These are phyloP conservation scores for Catharanthus roseus DNA, from an alignment of 257 asterid genomes.

Conservation along the genomic window DNA sequence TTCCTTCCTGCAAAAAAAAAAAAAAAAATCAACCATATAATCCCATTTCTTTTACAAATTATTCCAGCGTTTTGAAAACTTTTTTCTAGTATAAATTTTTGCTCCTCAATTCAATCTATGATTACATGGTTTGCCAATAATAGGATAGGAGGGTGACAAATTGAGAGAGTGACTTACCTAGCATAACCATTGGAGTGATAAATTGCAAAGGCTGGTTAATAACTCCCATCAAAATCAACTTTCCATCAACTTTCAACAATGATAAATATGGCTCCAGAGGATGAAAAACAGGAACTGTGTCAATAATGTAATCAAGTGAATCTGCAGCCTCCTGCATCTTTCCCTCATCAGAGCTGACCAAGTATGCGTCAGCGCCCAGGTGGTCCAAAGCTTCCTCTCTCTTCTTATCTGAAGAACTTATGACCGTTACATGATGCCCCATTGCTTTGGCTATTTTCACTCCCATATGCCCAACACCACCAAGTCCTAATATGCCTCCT, in stretches of 20 bases:
- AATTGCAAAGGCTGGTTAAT: slow-evolving; percentile 81
- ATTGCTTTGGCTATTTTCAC: slow-evolving; percentile 89
- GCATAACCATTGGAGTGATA: slow-evolving; percentile 79
- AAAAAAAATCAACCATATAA: background rate
- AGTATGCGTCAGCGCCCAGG: slow-evolving; percentile 82
- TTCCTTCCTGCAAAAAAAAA: slow-evolving; percentile 98
- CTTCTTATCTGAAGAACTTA: slow-evolving; percentile 81
- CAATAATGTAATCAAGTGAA: slow-evolving; percentile 80
- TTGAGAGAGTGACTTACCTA: slow-evolving; percentile 43
- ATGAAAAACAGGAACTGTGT: slow-evolving; percentile 74
- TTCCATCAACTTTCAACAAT: slow-evolving; percentile 75
- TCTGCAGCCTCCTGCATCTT: slow-evolving; percentile 57
- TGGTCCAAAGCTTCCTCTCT: slow-evolving; percentile 70
- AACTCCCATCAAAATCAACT: slow-evolving; percentile 85
- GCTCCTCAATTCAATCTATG: no score
- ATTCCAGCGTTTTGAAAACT: no score
- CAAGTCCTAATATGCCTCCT: slow-evolving; percentile 83
- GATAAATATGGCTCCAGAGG: slow-evolving; percentile 85
- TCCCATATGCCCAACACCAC: slow-evolving; percentile 99
- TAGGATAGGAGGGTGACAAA: background rate
- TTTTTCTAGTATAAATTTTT: background rate
- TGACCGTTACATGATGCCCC: slow-evolving; percentile 84
- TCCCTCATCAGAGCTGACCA: slow-evolving; percentile 61
- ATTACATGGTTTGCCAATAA: no score
- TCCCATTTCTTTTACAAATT: background rate